These are phyloP conservation scores for Tylopilus sp. DNA, from an alignment of 768 basidiomycete species.

Conservation along the genomic window DNA sequence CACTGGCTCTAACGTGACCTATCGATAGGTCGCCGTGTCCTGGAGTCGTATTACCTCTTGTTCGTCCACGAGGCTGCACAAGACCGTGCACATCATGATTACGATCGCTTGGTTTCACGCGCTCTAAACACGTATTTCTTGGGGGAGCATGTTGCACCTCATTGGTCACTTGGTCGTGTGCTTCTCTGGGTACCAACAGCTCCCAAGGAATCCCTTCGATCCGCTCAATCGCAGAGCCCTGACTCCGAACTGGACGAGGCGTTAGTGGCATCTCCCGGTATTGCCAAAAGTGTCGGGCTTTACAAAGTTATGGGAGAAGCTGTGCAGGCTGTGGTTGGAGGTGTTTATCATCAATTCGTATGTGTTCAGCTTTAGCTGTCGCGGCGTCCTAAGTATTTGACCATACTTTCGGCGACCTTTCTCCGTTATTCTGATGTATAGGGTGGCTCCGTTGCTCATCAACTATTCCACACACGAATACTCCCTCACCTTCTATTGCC, in stretches of 20 bases:
- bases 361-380: constrained; percentile 33
- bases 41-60: constrained; percentile 71
- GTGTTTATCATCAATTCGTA: constrained; percentile 78
- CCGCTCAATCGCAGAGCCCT: constrained; percentile 9
- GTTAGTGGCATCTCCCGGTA: constrained; percentile 29
- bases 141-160: constrained; percentile 69
- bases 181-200: constrained; percentile 72
- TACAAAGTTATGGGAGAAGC: constrained; percentile 77
- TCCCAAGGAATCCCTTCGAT: constrained; percentile 32
- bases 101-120: constrained; percentile 53
- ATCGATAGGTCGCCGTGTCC: constrained; percentile 64
- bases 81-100: constrained; percentile 47
- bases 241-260: constrained; percentile 29
- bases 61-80: constrained; percentile 59
- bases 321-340: constrained; percentile 73
- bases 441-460: constrained; percentile 34
- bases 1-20: neutral
- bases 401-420: constrained; percentile 6
- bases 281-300: constrained; percentile 57
- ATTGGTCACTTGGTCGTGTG: constrained; percentile 72
- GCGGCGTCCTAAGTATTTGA: constrained; percentile 6
- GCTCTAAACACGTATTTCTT: constrained; percentile 67
- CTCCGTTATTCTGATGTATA: neutral
- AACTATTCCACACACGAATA: constrained; percentile 34
- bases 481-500: constrained; percentile 32